Evolutionary conservation across 805 yeast species (phyloP).

Genomic region (Candida arabinofermentans): DNA sequence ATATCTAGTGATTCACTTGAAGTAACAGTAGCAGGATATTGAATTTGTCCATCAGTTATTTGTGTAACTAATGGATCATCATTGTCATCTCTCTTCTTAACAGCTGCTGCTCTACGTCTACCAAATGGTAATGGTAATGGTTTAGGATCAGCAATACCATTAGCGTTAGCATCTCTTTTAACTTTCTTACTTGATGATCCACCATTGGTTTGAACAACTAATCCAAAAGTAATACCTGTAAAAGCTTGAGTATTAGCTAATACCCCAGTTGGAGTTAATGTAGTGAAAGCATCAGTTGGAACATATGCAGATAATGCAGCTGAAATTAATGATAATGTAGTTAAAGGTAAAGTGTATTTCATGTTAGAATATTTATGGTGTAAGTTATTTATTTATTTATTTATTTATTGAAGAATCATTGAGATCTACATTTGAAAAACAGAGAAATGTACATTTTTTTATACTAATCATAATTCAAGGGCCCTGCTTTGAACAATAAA

Average conservation of each 20-base stretch:
- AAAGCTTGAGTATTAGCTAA: constrained; percentile 40
- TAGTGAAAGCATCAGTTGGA: constrained; percentile 65
- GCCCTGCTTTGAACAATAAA: no score
- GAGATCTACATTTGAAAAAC: no score
- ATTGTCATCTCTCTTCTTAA: background rate
- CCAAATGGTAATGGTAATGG: no score
- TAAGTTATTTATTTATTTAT: no score
- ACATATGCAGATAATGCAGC: constrained; percentile 31
- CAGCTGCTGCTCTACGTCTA: background rate
- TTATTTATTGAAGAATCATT: no score
- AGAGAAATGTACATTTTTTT: no score
- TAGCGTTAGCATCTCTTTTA: background rate
- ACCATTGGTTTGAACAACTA: background rate
- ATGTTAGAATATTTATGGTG: background rate
- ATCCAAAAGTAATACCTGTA: background rate
- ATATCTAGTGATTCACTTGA: background rate
- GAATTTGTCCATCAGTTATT: constrained; percentile 54
- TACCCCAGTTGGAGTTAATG: constrained; percentile 59
- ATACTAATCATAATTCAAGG: no score
- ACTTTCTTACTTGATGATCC: background rate
- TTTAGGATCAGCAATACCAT: no score
- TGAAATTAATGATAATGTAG: background rate
- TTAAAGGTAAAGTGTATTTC: background rate
- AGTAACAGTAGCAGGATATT: constrained; percentile 29
- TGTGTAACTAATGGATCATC: constrained; percentile 38